Conservation (phyloP, 2,329 filamentous ascomycete genomes). For the Leptographium procerum region DNA sequence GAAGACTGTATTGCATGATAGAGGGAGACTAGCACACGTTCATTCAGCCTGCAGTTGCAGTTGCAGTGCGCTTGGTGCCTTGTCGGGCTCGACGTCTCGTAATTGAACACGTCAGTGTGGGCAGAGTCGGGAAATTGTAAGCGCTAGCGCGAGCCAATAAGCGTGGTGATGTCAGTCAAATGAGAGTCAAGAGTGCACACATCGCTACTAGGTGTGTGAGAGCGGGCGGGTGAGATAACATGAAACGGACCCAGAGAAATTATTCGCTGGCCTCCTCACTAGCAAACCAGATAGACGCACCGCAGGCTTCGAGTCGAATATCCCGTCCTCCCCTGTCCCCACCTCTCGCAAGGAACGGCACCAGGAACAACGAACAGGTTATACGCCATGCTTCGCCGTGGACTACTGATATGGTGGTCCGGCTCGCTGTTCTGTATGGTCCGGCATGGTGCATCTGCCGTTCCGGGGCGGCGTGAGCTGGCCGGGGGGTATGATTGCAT, state of each 20-base stretch:
- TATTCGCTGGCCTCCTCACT: not conserved
- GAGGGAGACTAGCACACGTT: too few relatives aligned
- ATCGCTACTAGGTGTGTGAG: not conserved
- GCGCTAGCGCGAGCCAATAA: not conserved
- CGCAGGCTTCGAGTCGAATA: not conserved
- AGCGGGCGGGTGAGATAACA: not conserved
- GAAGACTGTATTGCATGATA: too few relatives aligned
- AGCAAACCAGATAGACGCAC: not conserved
- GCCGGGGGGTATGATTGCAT: not conserved
- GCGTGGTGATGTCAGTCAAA: not conserved
- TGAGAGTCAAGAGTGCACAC: too few relatives aligned
- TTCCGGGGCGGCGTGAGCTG: not conserved
- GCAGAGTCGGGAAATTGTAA: not conserved
- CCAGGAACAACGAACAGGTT: slow-evolving; percentile 1
- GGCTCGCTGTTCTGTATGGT: not conserved
- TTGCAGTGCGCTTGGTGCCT: too few relatives aligned
- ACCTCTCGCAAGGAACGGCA: not conserved
- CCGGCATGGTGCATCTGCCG: not conserved
- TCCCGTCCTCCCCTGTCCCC: not conserved
- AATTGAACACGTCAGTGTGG: slow-evolving; percentile 6
- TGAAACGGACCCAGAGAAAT: not conserved
- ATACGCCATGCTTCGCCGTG: not conserved
- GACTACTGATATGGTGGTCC: too few relatives aligned
- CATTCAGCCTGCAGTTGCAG: too few relatives aligned
- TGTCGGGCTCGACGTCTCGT: slow-evolving; percentile 4